Evolutionary conservation across 2,329 filamentous ascomycete genomes (phyloP), one percentile per base, ranked within the genome.

Genomic region (Cephalotrichum gorgonifer): DNA sequence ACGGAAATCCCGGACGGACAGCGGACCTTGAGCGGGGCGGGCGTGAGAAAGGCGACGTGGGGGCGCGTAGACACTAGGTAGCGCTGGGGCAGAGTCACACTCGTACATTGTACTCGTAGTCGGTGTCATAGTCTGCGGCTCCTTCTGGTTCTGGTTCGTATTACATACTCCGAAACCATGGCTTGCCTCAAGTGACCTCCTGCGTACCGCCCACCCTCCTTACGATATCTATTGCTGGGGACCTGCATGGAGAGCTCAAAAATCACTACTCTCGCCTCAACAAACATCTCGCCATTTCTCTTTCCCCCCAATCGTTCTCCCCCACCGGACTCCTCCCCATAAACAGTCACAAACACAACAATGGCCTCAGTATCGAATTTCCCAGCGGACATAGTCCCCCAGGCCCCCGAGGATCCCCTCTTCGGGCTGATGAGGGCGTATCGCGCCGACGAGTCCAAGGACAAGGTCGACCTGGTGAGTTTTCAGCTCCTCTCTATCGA

Each of bases 351-450:
- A 33, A 14, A 43, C 11, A 49, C 11, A 8, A 44, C 39, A 44
- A 50, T 50, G 48, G 44, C 53, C 23, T 50, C 47, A 25, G 33
- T 45, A 26, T 68, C 70, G 57, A 80, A 77, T 62, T 95, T 95
- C 72, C 79, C 83, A 53, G 76, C 84, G 60, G 78, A 86, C 61
- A 72, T 76, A 56, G 88, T 96, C 52, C 87, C 90, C 60, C 85
- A 91, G 69, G 93, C 93, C 53, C 90, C 93, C 44, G 90, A 95
- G 67, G 93, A 98, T 70, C 83, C 91, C 55, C 80, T 98, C 63
- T 98, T 98, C 64, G 90, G 91, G 51, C 73, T 98, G 60, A 89
- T 91, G 79, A 81, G 85, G 54, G 89, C 88, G 53, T 98, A 84
- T 75, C 82, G 82, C 61, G 86, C 85, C 54, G 93, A 98, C 63